phyloP scores from a whole-genome alignment of 352 stramenopile genomes.

The Blastocystis sp. region DNA sequence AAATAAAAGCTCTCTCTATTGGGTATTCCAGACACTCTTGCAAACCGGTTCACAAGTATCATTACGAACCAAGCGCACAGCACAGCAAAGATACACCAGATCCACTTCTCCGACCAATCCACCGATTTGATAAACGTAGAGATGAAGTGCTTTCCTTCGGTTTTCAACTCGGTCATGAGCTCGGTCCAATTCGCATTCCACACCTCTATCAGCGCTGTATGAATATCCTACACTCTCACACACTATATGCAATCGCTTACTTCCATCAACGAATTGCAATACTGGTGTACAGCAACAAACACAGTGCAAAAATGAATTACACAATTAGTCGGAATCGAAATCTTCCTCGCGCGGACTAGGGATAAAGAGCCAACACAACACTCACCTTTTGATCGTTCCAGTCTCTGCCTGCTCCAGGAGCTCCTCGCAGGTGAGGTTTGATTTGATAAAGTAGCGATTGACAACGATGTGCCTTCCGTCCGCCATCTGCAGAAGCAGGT shows the following conservation, averaged over 20 bases:
- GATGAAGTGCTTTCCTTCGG: slow-evolving; percentile 5
- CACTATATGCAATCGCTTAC: not conserved
- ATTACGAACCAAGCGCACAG: slow-evolving; percentile 21
- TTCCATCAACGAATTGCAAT: slow-evolving; percentile 1
- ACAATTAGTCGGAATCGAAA: slow-evolving; percentile 59
- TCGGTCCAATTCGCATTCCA: slow-evolving; percentile 46
- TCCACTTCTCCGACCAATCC: slow-evolving; percentile 56
- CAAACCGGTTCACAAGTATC: slow-evolving; percentile 16
- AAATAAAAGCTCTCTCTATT: slow-evolving; percentile 38
- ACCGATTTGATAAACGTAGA: slow-evolving; percentile 9
- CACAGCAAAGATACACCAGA: slow-evolving; percentile 14
- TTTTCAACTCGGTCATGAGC: slow-evolving; percentile 5
- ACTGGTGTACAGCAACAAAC: not conserved
- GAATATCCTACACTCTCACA: not conserved
- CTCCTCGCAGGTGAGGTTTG: slow-evolving; percentile 55
- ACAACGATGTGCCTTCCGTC: slow-evolving; percentile 24
- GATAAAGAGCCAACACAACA: not conserved
- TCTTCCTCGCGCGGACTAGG: slow-evolving; percentile 58
- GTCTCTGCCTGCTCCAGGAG: slow-evolving; percentile 52
- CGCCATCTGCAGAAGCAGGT: slow-evolving; percentile 26
- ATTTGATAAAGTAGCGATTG: slow-evolving; percentile 66
- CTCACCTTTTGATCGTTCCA: slow-evolving; percentile 40
- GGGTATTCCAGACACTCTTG: not conserved
- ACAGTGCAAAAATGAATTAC: not conserved
- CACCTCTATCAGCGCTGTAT: not conserved